phyloP scores from a whole-genome alignment of 805 yeast genomes.

The Kregervanrija pseudodelftensis region DNA sequence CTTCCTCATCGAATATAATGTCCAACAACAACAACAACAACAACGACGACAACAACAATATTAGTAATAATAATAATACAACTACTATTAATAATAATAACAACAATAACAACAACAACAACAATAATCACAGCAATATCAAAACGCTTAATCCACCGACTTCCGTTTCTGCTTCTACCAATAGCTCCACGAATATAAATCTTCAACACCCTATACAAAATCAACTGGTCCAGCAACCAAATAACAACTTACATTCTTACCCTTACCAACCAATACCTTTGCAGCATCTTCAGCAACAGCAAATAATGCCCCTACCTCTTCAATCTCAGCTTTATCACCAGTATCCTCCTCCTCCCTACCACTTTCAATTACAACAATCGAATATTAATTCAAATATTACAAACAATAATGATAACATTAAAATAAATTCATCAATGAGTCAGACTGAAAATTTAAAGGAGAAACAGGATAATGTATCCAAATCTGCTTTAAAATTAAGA shows the following conservation, averaged over 20 bases:
- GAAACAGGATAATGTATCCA: slow-evolving; percentile 3
- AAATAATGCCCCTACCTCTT: not conserved
- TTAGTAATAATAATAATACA: slow-evolving; percentile 1
- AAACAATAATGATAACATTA: not conserved
- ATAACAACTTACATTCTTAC: too few species aligned
- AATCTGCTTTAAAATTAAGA: slow-evolving; percentile 23
- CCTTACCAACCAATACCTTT: too few species aligned
- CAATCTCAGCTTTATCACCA: not conserved
- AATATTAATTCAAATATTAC: too few species aligned
- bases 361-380: too few species aligned
- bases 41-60: slow-evolving; percentile 4
- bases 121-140: not conserved
- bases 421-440: not conserved
- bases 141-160: not conserved
- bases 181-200: too few species aligned
- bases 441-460: slow-evolving; percentile 3
- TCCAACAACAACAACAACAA: not conserved
- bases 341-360: slow-evolving; percentile 1
- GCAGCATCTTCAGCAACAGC: not conserved
- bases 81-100: not conserved
- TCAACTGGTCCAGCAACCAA: too few species aligned
- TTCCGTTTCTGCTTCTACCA: too few species aligned
- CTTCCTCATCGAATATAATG: too few species aligned
- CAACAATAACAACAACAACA: not conserved
- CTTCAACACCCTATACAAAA: too few species aligned